Conservation (phyloP, 495 filamentous ascomycete species). For the Xylaria telfairii region DNA sequence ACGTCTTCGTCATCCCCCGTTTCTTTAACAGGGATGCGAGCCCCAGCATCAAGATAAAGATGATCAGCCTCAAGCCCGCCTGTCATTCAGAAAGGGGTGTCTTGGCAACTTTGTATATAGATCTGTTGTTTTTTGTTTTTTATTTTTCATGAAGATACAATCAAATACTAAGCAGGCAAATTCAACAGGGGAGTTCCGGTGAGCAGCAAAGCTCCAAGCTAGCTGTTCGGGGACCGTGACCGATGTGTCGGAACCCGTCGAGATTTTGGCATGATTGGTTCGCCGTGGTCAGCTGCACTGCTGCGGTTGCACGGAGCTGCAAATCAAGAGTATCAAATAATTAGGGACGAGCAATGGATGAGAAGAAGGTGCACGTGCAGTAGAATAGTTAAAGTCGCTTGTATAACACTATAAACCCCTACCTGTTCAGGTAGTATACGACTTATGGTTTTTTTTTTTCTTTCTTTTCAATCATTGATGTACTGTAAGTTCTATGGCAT, state of each 20-base stretch:
- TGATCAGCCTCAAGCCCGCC: slow-evolving; percentile 4
- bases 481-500: too few species aligned
- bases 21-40: neutral
- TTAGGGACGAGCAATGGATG: too few species aligned
- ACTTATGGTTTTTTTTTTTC: too few species aligned
- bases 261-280: neutral
- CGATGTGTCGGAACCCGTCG: slow-evolving; percentile 1
- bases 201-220: neutral
- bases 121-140: neutral
- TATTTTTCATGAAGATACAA: neutral
- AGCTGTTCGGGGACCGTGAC: neutral
- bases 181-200: neutral
- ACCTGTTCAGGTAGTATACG: too few species aligned
- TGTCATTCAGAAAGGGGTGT: neutral
- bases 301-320: neutral
- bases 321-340: neutral
- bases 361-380: neutral
- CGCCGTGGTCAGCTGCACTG: neutral
- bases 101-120: neutral
- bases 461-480: too few species aligned
- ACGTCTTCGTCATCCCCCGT: neutral
- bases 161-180: neutral
- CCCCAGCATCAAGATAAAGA: neutral
- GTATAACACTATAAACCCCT: too few species aligned
- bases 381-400: neutral